Percentiles rank a stretch among this genome's conserved stretches.
Evolutionary conservation across 2,329 filamentous ascomycete species (phyloP).

Genomic region (Ceratocystis variospora): DNA sequence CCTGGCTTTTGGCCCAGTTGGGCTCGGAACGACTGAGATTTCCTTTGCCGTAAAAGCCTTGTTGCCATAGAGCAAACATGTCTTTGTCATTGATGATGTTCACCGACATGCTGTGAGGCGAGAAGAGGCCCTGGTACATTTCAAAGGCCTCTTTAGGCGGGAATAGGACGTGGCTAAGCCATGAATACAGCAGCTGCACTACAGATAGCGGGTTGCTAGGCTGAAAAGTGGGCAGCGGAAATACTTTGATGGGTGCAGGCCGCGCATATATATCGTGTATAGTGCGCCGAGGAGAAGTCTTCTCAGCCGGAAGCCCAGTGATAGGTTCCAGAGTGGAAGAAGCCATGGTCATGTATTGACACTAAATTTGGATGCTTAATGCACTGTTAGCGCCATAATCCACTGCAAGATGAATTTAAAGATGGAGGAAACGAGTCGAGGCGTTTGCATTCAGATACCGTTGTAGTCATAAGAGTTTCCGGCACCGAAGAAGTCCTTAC

Average conservation of each 20-base stretch:
- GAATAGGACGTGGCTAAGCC: constrained; percentile 58
- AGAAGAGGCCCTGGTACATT: constrained; percentile 63
- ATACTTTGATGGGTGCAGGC: constrained; percentile 65
- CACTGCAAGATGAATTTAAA: not conserved
- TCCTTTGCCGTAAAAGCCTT: constrained; percentile 95
- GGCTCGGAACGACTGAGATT: constrained; percentile 87
- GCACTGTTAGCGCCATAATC: not conserved
- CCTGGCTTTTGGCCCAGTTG: constrained; percentile 76
- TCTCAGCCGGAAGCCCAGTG: constrained; percentile 1
- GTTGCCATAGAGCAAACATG: constrained; percentile 78
- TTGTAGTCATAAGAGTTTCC: constrained; percentile 64
- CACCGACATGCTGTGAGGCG: constrained; percentile 65
- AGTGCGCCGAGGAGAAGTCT: constrained; percentile 26
- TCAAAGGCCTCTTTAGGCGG: constrained; percentile 49
- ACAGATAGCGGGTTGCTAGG: constrained; percentile 86
- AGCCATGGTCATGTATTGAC: constrained; percentile 10
- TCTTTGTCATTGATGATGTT: constrained; percentile 66
- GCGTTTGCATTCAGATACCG: constrained; percentile 62
- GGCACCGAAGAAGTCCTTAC: constrained; percentile 19
- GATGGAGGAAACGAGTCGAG: constrained; percentile 7
- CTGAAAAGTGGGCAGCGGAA: constrained; percentile 76
- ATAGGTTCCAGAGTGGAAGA: not conserved
- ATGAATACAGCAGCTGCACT: constrained; percentile 63
- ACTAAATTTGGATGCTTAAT: constrained; percentile 9
- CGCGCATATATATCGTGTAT: constrained; percentile 66